Percentiles rank a stretch among this genome's conserved stretches.
Conservation (phyloP, 352 stramenopile species). For the Phytopythium delawarense region DNA sequence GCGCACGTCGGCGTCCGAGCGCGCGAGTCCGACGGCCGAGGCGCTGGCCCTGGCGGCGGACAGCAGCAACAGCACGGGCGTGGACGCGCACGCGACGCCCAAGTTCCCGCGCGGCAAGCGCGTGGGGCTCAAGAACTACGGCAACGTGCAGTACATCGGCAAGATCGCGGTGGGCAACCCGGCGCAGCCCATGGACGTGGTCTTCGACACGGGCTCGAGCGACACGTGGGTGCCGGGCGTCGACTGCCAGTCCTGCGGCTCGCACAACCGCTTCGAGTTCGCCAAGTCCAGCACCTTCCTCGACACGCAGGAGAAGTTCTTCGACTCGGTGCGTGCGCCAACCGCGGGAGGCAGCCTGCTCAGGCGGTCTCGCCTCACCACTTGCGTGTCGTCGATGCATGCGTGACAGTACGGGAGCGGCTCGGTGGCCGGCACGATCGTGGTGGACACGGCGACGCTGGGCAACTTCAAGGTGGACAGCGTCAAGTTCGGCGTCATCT, state of each 20-base stretch:
- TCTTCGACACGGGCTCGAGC: conserved; percentile 81
- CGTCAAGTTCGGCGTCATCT: conserved; percentile 74
- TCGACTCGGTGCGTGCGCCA: conserved; percentile 41
- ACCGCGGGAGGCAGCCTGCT: no score
- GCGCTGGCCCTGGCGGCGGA: background rate
- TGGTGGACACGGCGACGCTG: conserved; percentile 67
- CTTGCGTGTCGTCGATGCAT: background rate
- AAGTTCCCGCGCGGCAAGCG: conserved; percentile 32
- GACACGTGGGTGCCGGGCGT: conserved; percentile 74
- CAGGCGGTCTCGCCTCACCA: background rate
- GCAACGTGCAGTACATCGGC: conserved; percentile 83
- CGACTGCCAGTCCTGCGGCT: conserved; percentile 42
- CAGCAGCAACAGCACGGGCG: conserved; percentile 1
- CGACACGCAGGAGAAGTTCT: conserved; percentile 73
- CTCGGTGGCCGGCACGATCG: conserved; percentile 71
- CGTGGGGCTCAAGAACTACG: conserved; percentile 71
- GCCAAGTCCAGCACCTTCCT: conserved; percentile 59
- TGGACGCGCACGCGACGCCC: conserved; percentile 12
- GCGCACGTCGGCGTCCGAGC: background rate
- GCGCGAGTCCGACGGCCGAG: background rate
- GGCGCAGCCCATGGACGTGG: conserved; percentile 56
- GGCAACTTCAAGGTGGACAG: conserved; percentile 64
- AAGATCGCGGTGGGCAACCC: conserved; percentile 68
- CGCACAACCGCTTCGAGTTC: conserved; percentile 53
- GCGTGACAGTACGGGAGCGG: conserved; percentile 66